A percentile compares a stretch with the other conserved stretches of the same genome.
phyloP scores from a whole-genome alignment of 2,329 filamentous ascomycete genomes.

The Akanthomyces lecanii region DNA sequence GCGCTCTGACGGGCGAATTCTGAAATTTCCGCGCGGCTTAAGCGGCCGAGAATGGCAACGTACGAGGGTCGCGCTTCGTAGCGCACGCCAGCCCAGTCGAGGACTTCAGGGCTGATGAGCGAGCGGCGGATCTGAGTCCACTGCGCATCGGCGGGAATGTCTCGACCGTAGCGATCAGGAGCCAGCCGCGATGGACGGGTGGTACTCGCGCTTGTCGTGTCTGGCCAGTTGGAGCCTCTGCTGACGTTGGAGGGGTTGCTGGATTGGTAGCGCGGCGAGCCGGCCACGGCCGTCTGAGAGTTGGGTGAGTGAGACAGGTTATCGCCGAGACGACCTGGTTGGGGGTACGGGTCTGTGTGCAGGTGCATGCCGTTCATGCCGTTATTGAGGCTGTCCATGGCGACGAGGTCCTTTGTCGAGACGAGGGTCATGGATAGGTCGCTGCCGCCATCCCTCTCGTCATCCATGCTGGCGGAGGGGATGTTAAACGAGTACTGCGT shows the following conservation, averaged over 20 bases:
- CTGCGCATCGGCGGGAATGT: slow-evolving; percentile 52
- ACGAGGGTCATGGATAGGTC: slow-evolving; percentile 44
- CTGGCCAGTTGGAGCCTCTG: background rate
- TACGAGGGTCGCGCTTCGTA: slow-evolving; percentile 59
- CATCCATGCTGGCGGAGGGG: slow-evolving; percentile 29
- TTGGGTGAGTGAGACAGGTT: slow-evolving; percentile 34
- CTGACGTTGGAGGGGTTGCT: slow-evolving; percentile 33
- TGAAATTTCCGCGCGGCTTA: slow-evolving; percentile 48
- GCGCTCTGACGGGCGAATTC: slow-evolving; percentile 47
- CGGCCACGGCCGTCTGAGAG: slow-evolving; percentile 26
- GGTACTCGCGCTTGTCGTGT: slow-evolving; percentile 1
- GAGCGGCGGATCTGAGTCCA: slow-evolving; percentile 57
- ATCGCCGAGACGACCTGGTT: slow-evolving; percentile 27
- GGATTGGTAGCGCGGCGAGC: slow-evolving; percentile 40
- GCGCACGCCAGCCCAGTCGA: slow-evolving; percentile 51
- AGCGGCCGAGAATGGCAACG: slow-evolving; percentile 55
- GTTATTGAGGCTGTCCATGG: slow-evolving; percentile 40
- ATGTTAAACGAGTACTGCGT: slow-evolving; percentile 30
- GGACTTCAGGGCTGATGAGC: slow-evolving; percentile 54
- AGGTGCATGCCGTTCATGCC: slow-evolving; percentile 41
- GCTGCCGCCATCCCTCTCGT: slow-evolving; percentile 30
- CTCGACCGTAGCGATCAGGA: slow-evolving; percentile 53
- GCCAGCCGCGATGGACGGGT: slow-evolving; percentile 38
- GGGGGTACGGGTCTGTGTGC: slow-evolving; percentile 25
- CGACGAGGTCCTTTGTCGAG: slow-evolving; percentile 51